These are phyloP conservation scores for Posidonia oceanica DNA, from an alignment of 116 monocot species.

Conservation along the genomic window DNA sequence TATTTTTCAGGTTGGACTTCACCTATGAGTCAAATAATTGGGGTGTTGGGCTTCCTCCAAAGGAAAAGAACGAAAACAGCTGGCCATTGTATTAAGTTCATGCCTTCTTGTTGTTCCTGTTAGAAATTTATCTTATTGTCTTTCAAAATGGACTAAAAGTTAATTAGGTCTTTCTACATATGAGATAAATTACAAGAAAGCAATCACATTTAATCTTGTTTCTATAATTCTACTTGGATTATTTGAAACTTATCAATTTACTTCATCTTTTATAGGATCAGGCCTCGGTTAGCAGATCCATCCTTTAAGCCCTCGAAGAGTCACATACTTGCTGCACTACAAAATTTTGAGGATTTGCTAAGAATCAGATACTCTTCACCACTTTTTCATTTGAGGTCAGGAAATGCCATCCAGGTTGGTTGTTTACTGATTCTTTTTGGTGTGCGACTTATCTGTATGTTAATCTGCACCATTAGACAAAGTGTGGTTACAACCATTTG, in stretches of 20 bases:
- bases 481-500: not conserved
- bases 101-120: too few relatives aligned
- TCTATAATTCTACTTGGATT: not conserved
- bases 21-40: constrained; percentile 81
- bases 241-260: not conserved
- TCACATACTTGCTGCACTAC: constrained; percentile 55
- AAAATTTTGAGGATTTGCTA: constrained; percentile 50
- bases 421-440: not conserved
- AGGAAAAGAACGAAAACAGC: constrained; percentile 72
- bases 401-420: constrained; percentile 61
- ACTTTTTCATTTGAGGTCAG: constrained; percentile 61
- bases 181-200: not conserved
- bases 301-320: constrained; percentile 57
- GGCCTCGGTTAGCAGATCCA: constrained; percentile 56
- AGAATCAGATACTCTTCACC: constrained; percentile 85
- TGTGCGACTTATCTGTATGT: too few relatives aligned
- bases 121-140: too few relatives aligned
- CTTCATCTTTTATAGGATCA: constrained; percentile 36
- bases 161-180: too few relatives aligned
- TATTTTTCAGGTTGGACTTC: constrained; percentile 64
- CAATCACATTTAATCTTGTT: not conserved
- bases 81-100: constrained; percentile 57
- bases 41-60: constrained; percentile 87
- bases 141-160: too few relatives aligned
- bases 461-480: not conserved